Conservation (phyloP, 768 basidiomycete genomes). For the Saitozyma sp. region DNA sequence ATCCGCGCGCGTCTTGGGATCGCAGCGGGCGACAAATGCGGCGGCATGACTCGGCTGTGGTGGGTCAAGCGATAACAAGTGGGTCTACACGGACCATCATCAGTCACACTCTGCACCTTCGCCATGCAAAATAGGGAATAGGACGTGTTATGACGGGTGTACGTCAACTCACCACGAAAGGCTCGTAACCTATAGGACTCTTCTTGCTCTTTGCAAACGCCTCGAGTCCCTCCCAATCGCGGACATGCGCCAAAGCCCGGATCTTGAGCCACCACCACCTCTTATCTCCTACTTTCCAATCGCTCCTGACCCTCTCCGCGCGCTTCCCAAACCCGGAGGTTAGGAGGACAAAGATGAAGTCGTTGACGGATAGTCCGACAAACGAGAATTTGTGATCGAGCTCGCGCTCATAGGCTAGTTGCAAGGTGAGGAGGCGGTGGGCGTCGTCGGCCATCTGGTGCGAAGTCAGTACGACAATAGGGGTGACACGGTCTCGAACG, state of each 20-base stretch:
- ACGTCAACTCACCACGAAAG: slow-evolving; percentile 49
- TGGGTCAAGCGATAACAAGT: slow-evolving; percentile 53
- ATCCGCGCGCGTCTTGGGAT: slow-evolving; percentile 76
- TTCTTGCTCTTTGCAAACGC: slow-evolving; percentile 80
- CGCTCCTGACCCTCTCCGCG: slow-evolving; percentile 82
- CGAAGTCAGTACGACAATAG: neutral
- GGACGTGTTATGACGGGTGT: too few relatives aligned
- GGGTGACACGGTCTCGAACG: too few relatives aligned
- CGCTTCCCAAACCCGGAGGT: slow-evolving; percentile 77
- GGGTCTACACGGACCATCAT: slow-evolving; percentile 25
- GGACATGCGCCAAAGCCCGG: slow-evolving; percentile 70
- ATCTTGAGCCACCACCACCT: slow-evolving; percentile 96
- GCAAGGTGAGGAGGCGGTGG: slow-evolving; percentile 68
- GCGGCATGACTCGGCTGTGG: slow-evolving; percentile 66
- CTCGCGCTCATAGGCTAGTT: slow-evolving; percentile 87
- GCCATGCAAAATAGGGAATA: too few relatives aligned
- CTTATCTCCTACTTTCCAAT: slow-evolving; percentile 94
- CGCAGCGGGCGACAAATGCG: slow-evolving; percentile 77
- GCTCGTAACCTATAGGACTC: slow-evolving; percentile 92
- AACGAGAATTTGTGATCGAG: slow-evolving; percentile 72
- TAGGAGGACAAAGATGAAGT: slow-evolving; percentile 77
- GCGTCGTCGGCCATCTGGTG: slow-evolving; percentile 86
- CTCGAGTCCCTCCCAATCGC: slow-evolving; percentile 85
- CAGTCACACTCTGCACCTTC: too few relatives aligned
- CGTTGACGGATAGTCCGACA: slow-evolving; percentile 80